These are phyloP conservation scores for Naganishia onofrii DNA, from an alignment of 768 basidiomycete species.

Conservation along the genomic window DNA sequence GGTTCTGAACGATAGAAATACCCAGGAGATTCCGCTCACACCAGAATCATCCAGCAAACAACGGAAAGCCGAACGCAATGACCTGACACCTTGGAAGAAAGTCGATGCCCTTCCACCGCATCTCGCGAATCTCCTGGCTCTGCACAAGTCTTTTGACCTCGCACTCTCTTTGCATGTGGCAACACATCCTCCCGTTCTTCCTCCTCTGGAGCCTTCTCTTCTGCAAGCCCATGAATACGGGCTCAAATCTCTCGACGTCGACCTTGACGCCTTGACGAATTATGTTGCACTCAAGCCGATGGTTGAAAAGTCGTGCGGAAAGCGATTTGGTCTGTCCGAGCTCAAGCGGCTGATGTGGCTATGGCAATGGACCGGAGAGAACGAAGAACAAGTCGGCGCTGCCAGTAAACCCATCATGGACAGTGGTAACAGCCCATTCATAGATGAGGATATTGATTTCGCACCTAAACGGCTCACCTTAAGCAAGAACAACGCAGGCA, in stretches of 20 bases:
- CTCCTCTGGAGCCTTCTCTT: constrained; percentile 35
- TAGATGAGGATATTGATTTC: background rate
- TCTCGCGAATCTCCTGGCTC: constrained; percentile 44
- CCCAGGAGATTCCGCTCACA: constrained; percentile 13
- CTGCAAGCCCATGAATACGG: constrained; percentile 4
- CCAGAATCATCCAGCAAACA: constrained; percentile 6
- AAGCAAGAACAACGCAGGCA: background rate
- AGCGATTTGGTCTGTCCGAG: constrained; percentile 45
- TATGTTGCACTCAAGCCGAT: constrained; percentile 43
- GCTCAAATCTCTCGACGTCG: constrained; percentile 30
- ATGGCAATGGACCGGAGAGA: constrained; percentile 48
- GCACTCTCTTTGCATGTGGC: constrained; percentile 48
- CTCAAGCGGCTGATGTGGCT: constrained; percentile 46
- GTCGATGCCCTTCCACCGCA: constrained; percentile 41
- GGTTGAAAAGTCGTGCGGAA: constrained; percentile 43
- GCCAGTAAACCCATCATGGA: constrained; percentile 18
- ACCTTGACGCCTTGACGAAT: constrained; percentile 44
- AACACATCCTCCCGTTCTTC: constrained; percentile 48
- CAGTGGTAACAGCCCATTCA: background rate
- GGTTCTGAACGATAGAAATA: constrained; percentile 28
- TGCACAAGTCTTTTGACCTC: constrained; percentile 49
- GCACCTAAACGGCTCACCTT: background rate
- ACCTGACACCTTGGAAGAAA: constrained; percentile 13
- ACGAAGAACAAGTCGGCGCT: constrained; percentile 31
- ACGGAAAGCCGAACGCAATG: constrained; percentile 2